phyloP scores from a whole-genome alignment of 164 flowering plant species.

The Stephania yunnanensis region DNA sequence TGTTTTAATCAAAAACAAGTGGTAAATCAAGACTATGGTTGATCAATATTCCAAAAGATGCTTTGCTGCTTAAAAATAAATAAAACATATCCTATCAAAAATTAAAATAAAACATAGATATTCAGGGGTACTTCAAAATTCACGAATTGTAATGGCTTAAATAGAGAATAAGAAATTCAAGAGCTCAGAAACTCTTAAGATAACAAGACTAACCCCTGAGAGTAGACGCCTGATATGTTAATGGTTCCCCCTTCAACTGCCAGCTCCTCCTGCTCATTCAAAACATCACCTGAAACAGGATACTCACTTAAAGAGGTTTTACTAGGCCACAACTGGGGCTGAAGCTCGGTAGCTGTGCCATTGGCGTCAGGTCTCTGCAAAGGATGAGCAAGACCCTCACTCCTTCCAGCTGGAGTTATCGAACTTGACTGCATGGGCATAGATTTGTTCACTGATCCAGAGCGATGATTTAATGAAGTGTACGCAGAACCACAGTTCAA shows the following conservation, averaged over 20 bases:
- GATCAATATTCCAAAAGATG: background rate
- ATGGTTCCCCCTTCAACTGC: constrained; percentile 86
- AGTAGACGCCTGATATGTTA: constrained; percentile 68
- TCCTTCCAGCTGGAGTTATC: constrained; percentile 29
- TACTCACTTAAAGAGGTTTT: constrained; percentile 34
- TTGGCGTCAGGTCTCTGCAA: constrained; percentile 37
- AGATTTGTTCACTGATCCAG: constrained; percentile 40
- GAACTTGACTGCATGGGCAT: constrained; percentile 28
- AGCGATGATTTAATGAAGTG: constrained; percentile 40
- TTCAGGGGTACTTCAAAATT: background rate
- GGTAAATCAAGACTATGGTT: background rate
- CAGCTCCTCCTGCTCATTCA: constrained; percentile 51
- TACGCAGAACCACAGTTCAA: constrained; percentile 28
- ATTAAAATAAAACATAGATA: too few species aligned
- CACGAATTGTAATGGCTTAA: background rate
- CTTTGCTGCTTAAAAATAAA: background rate
- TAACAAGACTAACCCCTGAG: constrained; percentile 59
- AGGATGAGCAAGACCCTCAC: constrained; percentile 34
- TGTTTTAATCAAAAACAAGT: background rate
- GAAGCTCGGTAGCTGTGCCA: constrained; percentile 21
- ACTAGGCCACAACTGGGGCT: constrained; percentile 21
- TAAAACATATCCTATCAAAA: too few species aligned
- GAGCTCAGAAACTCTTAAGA: background rate
- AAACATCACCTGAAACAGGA: constrained; percentile 28
- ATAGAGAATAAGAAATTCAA: background rate